Percentiles rank a stretch among this genome's conserved stretches.
Conservation (phyloP, 192 early-diverging fungal species). For the Entophlyctis luteolus region DNA sequence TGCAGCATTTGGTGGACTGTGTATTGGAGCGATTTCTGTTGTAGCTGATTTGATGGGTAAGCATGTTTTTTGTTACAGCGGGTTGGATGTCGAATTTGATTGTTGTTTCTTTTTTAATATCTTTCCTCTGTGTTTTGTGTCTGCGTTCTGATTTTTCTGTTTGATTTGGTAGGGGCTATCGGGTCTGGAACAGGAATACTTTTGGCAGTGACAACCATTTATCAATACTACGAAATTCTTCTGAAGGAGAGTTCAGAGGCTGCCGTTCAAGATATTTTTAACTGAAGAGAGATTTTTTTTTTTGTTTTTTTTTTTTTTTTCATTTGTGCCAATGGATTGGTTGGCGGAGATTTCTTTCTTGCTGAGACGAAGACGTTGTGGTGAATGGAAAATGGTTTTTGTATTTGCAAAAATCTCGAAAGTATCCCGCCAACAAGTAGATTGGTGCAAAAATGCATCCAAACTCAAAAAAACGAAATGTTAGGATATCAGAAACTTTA, state of each 20-base stretch:
- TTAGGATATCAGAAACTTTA: too few species aligned
- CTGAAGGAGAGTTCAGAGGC: conserved; percentile 69
- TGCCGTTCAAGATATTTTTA: conserved; percentile 16
- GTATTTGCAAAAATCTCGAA: too few species aligned
- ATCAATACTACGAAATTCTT: conserved; percentile 98
- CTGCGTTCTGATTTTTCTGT: neutral
- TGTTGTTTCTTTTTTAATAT: too few species aligned
- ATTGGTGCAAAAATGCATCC: too few species aligned
- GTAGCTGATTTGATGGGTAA: conserved; percentile 93
- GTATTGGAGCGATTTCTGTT: conserved; percentile 92
- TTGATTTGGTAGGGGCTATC: conserved; percentile 84
- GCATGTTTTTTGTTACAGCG: too few species aligned
- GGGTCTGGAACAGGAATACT: conserved; percentile 99
- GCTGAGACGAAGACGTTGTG: too few species aligned
- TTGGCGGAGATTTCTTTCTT: too few species aligned
- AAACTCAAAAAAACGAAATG: too few species aligned
- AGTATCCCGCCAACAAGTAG: too few species aligned
- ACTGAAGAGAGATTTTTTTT: neutral
- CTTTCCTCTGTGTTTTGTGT: conserved; percentile 16
- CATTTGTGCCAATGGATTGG: neutral
- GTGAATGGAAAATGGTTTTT: too few species aligned
- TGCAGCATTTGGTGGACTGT: conserved; percentile 94
- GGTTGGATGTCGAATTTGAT: too few species aligned
- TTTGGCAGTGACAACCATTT: conserved; percentile 97
- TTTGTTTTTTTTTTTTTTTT: neutral